These are phyloP conservation scores for Aphanomyces invadans DNA, from an alignment of 352 stramenopile genomes.

Conservation along the genomic window DNA sequence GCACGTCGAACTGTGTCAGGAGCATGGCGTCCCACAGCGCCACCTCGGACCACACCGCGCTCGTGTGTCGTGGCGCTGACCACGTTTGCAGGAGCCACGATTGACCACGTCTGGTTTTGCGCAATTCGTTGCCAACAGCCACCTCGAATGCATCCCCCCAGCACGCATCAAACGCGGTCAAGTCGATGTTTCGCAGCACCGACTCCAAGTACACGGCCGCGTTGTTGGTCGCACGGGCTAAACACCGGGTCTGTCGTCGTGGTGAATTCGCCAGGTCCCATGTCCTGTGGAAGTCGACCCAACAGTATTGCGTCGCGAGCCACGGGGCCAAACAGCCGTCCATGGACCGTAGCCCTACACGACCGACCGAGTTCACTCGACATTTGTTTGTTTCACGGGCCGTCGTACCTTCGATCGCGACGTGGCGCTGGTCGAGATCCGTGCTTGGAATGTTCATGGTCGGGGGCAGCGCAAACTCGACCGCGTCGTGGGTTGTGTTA, in stretches of 20 bases:
- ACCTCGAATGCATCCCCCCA: background rate
- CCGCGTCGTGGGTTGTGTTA: background rate
- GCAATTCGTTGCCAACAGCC: background rate
- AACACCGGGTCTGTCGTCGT: background rate
- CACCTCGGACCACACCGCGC: background rate
- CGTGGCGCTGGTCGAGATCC: background rate
- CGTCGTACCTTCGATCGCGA: background rate
- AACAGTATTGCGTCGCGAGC: constrained; percentile 18
- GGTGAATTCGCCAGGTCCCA: constrained; percentile 13
- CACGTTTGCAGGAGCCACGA: background rate
- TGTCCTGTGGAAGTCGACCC: constrained; percentile 1
- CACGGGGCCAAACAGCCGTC: constrained; percentile 7
- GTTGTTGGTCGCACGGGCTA: background rate
- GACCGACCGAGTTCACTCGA: too few species aligned
- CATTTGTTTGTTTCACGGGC: background rate
- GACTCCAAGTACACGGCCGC: constrained; percentile 16
- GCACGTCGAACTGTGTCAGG: background rate
- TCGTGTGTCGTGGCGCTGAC: background rate
- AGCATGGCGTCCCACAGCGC: background rate
- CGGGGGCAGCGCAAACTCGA: background rate
- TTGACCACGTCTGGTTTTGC: background rate
- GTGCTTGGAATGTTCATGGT: background rate
- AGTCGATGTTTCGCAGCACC: constrained; percentile 14
- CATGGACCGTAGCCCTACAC: constrained; percentile 2
- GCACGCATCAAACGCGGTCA: background rate